These are phyloP conservation scores for Cicer pinnatifidum DNA, from an alignment of 306 rosid species.

Conservation along the genomic window DNA sequence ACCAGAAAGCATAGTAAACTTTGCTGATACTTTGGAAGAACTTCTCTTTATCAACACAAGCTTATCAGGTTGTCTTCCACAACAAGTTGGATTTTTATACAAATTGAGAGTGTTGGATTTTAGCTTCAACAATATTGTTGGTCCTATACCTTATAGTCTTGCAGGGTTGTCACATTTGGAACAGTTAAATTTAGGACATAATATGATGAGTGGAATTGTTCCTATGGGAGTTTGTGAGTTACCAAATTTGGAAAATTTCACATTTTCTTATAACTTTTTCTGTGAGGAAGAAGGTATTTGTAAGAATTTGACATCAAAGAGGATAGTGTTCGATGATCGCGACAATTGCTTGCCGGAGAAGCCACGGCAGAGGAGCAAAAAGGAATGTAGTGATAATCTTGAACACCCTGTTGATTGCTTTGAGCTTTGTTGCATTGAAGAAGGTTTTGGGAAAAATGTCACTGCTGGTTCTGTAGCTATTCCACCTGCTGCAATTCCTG, in stretches of 20 bases:
- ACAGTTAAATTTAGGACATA: conserved; percentile 72
- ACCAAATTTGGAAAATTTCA: conserved; percentile 74
- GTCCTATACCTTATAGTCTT: conserved; percentile 84
- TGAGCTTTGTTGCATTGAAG: conserved; percentile 45
- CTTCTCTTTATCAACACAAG: conserved; percentile 67
- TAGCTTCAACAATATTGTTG: conserved; percentile 66
- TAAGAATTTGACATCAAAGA: conserved; percentile 61
- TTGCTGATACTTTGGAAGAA: conserved; percentile 75
- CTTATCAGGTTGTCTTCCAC: conserved; percentile 85
- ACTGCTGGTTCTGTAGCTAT: conserved; percentile 45
- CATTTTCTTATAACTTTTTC: conserved; percentile 73
- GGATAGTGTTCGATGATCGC: conserved; percentile 59
- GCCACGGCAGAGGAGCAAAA: conserved; percentile 65
- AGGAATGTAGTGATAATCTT: conserved; percentile 57
- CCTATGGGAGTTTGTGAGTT: conserved; percentile 68
- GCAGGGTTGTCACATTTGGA: conserved; percentile 82
- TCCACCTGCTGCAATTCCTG: conserved; percentile 56
- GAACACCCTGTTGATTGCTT: conserved; percentile 57
- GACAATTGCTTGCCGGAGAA: conserved; percentile 76
- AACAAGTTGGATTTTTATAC: conserved; percentile 82
- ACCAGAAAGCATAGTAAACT: conserved; percentile 64
- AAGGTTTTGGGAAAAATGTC: conserved; percentile 35
- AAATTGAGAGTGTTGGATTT: conserved; percentile 79
- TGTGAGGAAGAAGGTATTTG: conserved; percentile 86
- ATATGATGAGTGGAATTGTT: conserved; percentile 68